Evolutionary conservation across 176 grass and related monocot species (phyloP).

Genomic region (Carex pumila): DNA sequence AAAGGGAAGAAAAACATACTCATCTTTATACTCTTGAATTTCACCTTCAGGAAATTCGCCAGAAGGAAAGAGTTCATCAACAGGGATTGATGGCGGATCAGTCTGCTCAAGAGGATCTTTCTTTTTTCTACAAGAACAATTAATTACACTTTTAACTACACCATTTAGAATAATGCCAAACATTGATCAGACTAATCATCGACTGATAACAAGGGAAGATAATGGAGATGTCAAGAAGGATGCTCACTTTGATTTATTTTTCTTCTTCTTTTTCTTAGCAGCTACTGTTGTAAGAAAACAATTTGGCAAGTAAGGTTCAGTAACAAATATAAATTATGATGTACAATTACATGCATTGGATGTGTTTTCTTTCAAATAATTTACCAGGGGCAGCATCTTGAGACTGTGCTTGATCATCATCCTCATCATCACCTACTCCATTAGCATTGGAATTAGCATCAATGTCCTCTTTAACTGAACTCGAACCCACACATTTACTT

Average conservation of each 20-base stretch:
- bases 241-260: slow-evolving; percentile 62
- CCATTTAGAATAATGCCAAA: neutral
- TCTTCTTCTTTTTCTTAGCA: slow-evolving; percentile 85
- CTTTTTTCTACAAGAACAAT: slow-evolving; percentile 55
- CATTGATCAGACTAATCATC: slow-evolving; percentile 16
- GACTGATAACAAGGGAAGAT: neutral
- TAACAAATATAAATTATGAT: slow-evolving; percentile 9
- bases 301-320: neutral
- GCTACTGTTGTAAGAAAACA: slow-evolving; percentile 31
- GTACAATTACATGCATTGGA: neutral
- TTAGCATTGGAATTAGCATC: slow-evolving; percentile 4
- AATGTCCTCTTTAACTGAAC: neutral
- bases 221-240: neutral
- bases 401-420: slow-evolving; percentile 34
- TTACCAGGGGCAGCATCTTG: slow-evolving; percentile 49
- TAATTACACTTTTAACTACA: neutral
- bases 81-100: slow-evolving; percentile 76
- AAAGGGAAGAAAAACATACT: slow-evolving; percentile 42
- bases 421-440: slow-evolving; percentile 36
- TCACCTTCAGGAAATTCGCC: slow-evolving; percentile 83
- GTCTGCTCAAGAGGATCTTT: slow-evolving; percentile 71
- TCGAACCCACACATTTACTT: slow-evolving; percentile 20
- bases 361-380: slow-evolving; percentile 13
- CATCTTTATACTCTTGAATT: slow-evolving; percentile 81
- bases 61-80: slow-evolving; percentile 83